Percentiles rank a stretch among this genome's conserved stretches.
Evolutionary conservation across 306 rosid genomes (phyloP).

Genomic region (Lathyrus tuberosus): DNA sequence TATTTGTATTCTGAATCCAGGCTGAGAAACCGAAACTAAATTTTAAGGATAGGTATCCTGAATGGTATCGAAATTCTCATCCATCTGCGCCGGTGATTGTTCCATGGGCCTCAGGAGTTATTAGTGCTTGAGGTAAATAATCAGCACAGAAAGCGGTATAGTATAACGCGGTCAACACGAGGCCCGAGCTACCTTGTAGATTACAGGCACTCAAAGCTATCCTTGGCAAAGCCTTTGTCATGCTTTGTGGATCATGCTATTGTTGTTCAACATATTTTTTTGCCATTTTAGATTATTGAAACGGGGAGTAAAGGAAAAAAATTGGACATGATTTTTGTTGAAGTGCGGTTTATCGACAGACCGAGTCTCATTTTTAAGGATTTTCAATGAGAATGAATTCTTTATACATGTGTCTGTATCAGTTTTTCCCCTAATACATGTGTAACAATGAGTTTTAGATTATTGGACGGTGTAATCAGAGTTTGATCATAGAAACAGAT

Average conservation of each 20-base stretch:
- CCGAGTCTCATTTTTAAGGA: slow-evolving; percentile 34
- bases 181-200: slow-evolving; percentile 35
- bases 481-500: slow-evolving; percentile 6
- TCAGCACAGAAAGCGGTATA: slow-evolving; percentile 20
- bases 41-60: slow-evolving; percentile 82
- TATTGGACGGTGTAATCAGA: slow-evolving; percentile 32
- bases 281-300: slow-evolving; percentile 26
- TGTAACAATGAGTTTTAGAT: slow-evolving; percentile 33
- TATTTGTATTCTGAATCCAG: slow-evolving; percentile 52
- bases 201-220: slow-evolving; percentile 41
- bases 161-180: slow-evolving; percentile 8
- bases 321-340: slow-evolving; percentile 28
- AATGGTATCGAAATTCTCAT: slow-evolving; percentile 67
- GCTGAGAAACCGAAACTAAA: slow-evolving; percentile 75
- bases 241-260: slow-evolving; percentile 37
- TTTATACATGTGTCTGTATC: neutral
- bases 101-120: slow-evolving; percentile 92
- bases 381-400: slow-evolving; percentile 7
- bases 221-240: slow-evolving; percentile 37
- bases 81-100: slow-evolving; percentile 76
- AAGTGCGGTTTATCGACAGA: slow-evolving; percentile 35
- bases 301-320: slow-evolving; percentile 34
- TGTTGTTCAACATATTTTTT: slow-evolving; percentile 36
- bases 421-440: slow-evolving; percentile 18
- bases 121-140: slow-evolving; percentile 39